Percentiles rank a stretch among this genome's conserved stretches.
These are phyloP conservation scores for Alternaria panax DNA, from an alignment of 2,329 filamentous ascomycete species.

Conservation along the genomic window DNA sequence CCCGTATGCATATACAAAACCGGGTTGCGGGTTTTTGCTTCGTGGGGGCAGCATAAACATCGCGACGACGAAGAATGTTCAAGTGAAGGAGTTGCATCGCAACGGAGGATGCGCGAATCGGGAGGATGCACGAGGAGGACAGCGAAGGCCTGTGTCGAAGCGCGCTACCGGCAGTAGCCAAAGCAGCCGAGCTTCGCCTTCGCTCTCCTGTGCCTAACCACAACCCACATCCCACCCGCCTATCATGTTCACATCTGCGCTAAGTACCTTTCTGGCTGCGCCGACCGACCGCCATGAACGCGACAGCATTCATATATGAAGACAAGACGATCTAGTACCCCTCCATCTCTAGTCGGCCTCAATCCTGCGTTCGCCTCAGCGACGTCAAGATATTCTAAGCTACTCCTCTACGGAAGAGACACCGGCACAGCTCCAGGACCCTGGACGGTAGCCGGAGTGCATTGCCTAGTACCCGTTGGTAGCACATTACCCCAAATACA, in stretches of 20 bases:
- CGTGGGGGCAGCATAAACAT: background rate
- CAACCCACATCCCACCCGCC: background rate
- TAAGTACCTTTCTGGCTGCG: constrained; percentile 7
- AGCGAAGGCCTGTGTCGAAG: background rate
- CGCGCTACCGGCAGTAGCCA: constrained; percentile 1
- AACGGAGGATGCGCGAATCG: background rate
- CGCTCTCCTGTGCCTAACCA: background rate
- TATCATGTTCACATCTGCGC: constrained; percentile 11
- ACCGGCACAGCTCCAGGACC: constrained; percentile 7
- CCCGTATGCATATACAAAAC: constrained; percentile 18
- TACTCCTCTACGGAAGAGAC: constrained; percentile 12
- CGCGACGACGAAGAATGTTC: background rate
- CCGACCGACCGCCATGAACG: background rate
- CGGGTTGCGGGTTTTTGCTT: constrained; percentile 24
- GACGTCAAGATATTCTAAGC: constrained; percentile 19
- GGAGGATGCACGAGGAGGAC: background rate
- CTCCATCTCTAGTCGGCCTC: constrained; percentile 10
- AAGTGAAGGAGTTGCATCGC: background rate
- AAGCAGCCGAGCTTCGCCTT: background rate
- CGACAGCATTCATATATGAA: constrained; percentile 14
- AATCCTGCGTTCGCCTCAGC: constrained; percentile 12
- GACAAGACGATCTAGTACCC: constrained; percentile 11
- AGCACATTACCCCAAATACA: constrained; percentile 3
- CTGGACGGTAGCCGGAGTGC: constrained; percentile 20
- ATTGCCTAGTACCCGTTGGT: constrained; percentile 21